Base-by-base conservation (phyloP, 768 basidiomycete genomes). In the Melanogaster broomeanus region DNA sequence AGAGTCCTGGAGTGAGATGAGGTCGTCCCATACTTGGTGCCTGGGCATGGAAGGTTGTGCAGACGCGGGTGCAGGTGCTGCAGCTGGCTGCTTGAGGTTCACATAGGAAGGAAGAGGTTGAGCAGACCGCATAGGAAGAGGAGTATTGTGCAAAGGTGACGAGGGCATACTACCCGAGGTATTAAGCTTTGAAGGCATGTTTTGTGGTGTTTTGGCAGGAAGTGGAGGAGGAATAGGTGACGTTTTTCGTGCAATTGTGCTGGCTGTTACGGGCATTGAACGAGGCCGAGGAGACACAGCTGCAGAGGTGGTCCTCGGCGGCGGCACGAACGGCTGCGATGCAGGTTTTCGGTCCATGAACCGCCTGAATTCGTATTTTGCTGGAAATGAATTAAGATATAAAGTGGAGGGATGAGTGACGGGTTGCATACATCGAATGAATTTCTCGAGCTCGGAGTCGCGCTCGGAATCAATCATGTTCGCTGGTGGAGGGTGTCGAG, bases 401-500 rank as follows among this genome's bases (percentile, higher is more conserved):
- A 24, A 31, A 42, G 12, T 15, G 18, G 22, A 13, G 6, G 16
- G 41, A 42, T 3, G 35, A 5, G 24, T 18, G 9, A 28, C 21
- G 30, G 48, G 41, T 48, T 46, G 51, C 68, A 75, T 80, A 89
- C 90, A 77, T 52, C 95, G 82, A 54, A 98, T 94, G 72, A 84
- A 97, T 62, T 83, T 85, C 68, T 98, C 95, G 39, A 98, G 79
- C 53, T 98, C 94, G 42, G 88, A 87, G 63, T 96, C 93, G 27
- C 93, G 78, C 61, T 90, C 89, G 1, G 79, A 75, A 45, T 92
- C 90, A 35, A 87, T 81, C 62, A 87, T 74, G 56, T 87, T 87
- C 3, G 90, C 80, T 0, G 93, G 92, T 0, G 92, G 92, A 4
- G 92, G 93, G 62, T 95, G 70, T 10, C 85, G 79, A 22, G 77